Evolutionary conservation across 371 early-diverging fungal genomes (phyloP).

Genomic region (Apophysomyces sp.): DNA sequence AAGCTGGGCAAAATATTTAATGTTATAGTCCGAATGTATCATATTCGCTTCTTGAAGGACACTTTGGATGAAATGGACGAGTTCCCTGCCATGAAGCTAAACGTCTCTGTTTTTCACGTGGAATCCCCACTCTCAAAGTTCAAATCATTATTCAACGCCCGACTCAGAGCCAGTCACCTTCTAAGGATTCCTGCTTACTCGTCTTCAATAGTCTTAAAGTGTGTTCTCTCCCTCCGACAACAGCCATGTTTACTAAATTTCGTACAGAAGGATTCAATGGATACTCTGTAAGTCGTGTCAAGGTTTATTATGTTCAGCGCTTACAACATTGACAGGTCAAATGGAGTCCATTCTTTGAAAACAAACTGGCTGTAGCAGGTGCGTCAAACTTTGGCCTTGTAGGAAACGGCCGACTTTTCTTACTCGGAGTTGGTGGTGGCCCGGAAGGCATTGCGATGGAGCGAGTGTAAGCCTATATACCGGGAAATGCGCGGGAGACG

Average conservation of each 20-base stretch:
- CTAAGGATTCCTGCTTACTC: neutral
- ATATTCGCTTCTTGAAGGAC: too few relatives aligned
- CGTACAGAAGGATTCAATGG: slow-evolving; percentile 67
- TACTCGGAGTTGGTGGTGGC: slow-evolving; percentile 50
- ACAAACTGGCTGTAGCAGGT: slow-evolving; percentile 84
- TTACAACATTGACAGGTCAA: slow-evolving; percentile 54
- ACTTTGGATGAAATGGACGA: too few relatives aligned
- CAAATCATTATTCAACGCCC: too few relatives aligned
- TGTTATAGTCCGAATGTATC: too few relatives aligned
- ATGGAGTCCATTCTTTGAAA: slow-evolving; percentile 93
- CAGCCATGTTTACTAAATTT: slow-evolving; percentile 52
- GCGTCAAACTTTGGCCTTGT: slow-evolving; percentile 95
- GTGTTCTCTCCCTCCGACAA: neutral
- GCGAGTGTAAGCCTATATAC: slow-evolving; percentile 52
- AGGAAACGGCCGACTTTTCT: slow-evolving; percentile 89
- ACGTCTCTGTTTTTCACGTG: too few relatives aligned
- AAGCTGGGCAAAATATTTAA: too few relatives aligned
- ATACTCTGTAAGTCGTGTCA: slow-evolving; percentile 56
- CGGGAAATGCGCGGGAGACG: neutral
- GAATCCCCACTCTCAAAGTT: too few relatives aligned
- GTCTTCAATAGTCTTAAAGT: slow-evolving; percentile 1
- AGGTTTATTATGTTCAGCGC: slow-evolving; percentile 1
- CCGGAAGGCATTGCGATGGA: slow-evolving; percentile 64
- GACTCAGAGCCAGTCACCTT: too few relatives aligned
- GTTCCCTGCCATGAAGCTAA: too few relatives aligned